These are phyloP conservation scores for Puccinia horiana DNA, from an alignment of 1,284 basidiomycete genomes.

Conservation along the genomic window DNA sequence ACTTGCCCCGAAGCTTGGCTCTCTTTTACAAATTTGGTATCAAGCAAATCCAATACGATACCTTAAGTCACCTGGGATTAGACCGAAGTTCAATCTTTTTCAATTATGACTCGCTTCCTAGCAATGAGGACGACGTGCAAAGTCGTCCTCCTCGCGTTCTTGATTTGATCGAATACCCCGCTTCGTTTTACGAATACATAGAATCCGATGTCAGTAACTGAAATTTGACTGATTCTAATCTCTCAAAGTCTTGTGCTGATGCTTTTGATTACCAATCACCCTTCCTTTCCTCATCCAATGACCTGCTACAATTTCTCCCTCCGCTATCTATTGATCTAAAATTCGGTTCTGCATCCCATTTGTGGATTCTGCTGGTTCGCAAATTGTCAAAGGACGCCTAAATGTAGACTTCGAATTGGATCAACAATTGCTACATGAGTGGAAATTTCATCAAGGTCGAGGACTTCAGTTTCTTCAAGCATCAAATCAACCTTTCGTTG, in stretches of 20 bases:
- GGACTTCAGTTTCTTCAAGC: constrained; percentile 32
- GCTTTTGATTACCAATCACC: not conserved
- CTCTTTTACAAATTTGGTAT: constrained; percentile 74
- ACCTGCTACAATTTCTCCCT: not conserved
- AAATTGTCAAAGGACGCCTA: not conserved
- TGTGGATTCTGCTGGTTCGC: constrained; percentile 17
- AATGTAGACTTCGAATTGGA: constrained; percentile 32
- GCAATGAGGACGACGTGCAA: not conserved
- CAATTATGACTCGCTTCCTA: not conserved
- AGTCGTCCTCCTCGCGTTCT: not conserved
- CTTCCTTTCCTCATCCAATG: not conserved
- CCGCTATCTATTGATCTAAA: not conserved
- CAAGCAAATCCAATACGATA: constrained; percentile 81
- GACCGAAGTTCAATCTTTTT: constrained; percentile 78
- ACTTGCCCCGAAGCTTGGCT: constrained; percentile 69
- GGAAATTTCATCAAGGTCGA: constrained; percentile 39
- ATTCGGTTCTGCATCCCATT: not conserved
- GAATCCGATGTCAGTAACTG: constrained; percentile 17
- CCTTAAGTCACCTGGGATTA: constrained; percentile 75
- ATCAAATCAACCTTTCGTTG: constrained; percentile 29
- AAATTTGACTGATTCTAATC: not conserved
- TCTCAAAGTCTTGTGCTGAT: not conserved
- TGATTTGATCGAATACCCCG: constrained; percentile 32
- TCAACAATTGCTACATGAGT: constrained; percentile 27
- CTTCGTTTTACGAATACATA: constrained; percentile 22